phyloP scores from a whole-genome alignment of 2,329 filamentous ascomycete genomes.

The Nothophoma quercina region DNA sequence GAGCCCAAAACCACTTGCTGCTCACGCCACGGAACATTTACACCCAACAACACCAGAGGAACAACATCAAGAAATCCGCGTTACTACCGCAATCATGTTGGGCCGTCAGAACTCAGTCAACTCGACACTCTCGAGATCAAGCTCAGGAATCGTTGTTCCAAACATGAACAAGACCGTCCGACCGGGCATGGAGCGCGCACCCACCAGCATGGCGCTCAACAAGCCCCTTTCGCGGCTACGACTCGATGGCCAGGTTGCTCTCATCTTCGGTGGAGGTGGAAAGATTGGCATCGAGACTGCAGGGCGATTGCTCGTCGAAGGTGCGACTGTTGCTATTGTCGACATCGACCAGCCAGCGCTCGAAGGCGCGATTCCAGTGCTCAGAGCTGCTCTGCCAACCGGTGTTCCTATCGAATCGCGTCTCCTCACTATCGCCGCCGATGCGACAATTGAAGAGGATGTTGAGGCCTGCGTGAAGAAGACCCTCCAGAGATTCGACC shows the following conservation, averaged over 20 bases:
- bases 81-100: conserved; percentile 21
- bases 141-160: conserved; percentile 31
- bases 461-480: conserved; percentile 80
- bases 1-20: neutral
- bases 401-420: conserved; percentile 35
- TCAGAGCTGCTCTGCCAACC: conserved; percentile 35
- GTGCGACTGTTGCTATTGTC: conserved; percentile 48
- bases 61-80: conserved; percentile 5
- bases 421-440: conserved; percentile 43
- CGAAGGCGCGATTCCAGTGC: conserved; percentile 33
- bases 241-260: conserved; percentile 40
- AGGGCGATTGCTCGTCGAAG: conserved; percentile 46
- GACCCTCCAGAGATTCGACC: conserved; percentile 37
- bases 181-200: conserved; percentile 35
- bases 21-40: conserved; percentile 20
- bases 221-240: conserved; percentile 41
- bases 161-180: conserved; percentile 35
- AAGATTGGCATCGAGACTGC: conserved; percentile 48
- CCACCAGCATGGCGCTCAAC: conserved; percentile 37
- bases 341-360: conserved; percentile 43
- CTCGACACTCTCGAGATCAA: conserved; percentile 17
- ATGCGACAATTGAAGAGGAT: conserved; percentile 65
- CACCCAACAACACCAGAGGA: neutral
- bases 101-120: conserved; percentile 18
- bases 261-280: conserved; percentile 45